Base-by-base conservation (phyloP, 345 rosid genomes). In the Aquilaria sinensis region DNA sequence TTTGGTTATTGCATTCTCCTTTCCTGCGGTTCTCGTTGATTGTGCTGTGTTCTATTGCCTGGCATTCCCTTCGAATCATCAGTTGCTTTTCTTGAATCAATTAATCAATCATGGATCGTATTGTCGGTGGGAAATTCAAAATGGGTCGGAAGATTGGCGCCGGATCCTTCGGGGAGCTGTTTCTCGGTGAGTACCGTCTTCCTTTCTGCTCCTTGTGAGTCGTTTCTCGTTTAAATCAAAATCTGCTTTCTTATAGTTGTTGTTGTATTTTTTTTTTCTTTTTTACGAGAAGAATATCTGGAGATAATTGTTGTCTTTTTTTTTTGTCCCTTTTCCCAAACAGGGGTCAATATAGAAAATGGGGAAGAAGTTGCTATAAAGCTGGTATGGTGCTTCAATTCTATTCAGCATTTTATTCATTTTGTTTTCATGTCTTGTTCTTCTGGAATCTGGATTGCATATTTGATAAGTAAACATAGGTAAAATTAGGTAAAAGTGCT, bases 341-440 rank as follows among this genome's bases (percentile, higher is more conserved):
- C 66, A 90, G 97, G 97, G 67, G 79, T 77, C 63, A 90, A 90
- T 80, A 81, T 76, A 43, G 89, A 87, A 80, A 85, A 80, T 61
- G 96, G 94, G 64, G 96, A 89, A 71, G 96, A 90, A 72, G 95
- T 90, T 51, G 97, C 97, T 49, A 87, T 87, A 67, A 90, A 90
- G 86, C 78, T 90, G 90, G 97, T 87, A 79, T 47, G 80, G 43
- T 4, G 43, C 43, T 37, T 9, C 43, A 3, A 3, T 56, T 56
- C 30, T 49, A 23, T 45, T 43, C 32, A 11, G 15, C 62, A 58
- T 23, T 41, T 13, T 53, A 12, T 31, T 31, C 37, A 6, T 33
- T 53, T 7, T 60, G 14, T 13, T 10, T 59, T 15, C 29, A 12
- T 8, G 23, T 23, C 41, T 8, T 60, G 31, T 46, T 12, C 5